Conservation (phyloP, 73 alveolate genomes). For the Effrenium voratum region DNA sequence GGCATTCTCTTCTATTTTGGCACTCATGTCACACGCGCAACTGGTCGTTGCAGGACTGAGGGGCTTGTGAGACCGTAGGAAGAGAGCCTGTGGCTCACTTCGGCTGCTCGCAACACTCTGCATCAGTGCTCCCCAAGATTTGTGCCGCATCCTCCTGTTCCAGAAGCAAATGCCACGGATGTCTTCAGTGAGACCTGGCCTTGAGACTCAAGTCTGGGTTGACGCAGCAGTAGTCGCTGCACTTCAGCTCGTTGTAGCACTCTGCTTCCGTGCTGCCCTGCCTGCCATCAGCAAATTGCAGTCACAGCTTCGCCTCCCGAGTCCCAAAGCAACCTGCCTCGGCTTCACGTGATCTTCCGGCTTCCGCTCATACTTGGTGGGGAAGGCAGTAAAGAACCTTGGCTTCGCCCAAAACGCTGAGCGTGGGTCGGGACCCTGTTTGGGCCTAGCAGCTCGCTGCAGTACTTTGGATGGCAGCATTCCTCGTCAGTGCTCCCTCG, state of each 20-base stretch:
- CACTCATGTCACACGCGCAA: too few species aligned
- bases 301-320: background rate
- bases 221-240: conserved; percentile 82
- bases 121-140: conserved; percentile 65
- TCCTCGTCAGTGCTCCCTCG: conserved; percentile 87
- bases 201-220: conserved; percentile 12
- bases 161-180: background rate
- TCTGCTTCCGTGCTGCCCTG: conserved; percentile 75
- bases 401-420: background rate
- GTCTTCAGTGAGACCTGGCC: background rate
- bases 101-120: conserved; percentile 45
- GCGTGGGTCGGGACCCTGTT: background rate
- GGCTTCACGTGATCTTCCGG: conserved; percentile 70
- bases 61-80: too few species aligned
- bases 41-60: too few species aligned
- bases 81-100: background rate
- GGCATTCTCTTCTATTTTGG: too few species aligned
- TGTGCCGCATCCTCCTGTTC: conserved; percentile 60
- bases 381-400: conserved; percentile 43
- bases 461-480: conserved; percentile 75
- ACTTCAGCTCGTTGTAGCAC: conserved; percentile 82
- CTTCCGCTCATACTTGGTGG: conserved; percentile 58
- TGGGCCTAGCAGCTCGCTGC: conserved; percentile 51
- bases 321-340: background rate
- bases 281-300: background rate